phyloP scores from a whole-genome alignment of 176 grass and related monocot genomes.

The Aegilops sharonensis region DNA sequence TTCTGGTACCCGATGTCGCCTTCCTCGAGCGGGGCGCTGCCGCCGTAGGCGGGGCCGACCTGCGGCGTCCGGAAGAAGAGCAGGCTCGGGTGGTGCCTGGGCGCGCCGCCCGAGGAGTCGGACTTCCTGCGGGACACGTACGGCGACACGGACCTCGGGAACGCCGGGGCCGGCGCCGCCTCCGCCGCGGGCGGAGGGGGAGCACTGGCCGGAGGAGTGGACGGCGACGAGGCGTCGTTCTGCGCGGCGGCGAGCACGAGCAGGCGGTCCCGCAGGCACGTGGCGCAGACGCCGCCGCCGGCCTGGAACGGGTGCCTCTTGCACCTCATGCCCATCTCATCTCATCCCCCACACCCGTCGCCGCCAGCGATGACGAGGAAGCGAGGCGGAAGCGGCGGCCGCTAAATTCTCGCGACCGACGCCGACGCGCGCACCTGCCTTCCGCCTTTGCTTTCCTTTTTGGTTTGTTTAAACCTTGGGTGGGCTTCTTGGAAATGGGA shows the following conservation, averaged over 20 bases:
- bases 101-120: conserved; percentile 28
- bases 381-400: background rate
- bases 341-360: background rate
- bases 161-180: background rate
- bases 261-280: conserved; percentile 90
- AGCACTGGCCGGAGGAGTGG: background rate
- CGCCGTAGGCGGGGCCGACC: conserved; percentile 48
- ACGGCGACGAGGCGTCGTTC: conserved; percentile 46
- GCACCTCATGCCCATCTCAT: conserved; percentile 76
- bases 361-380: background rate
- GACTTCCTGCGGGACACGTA: conserved; percentile 65
- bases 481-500: background rate
- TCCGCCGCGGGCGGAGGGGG: background rate
- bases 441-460: background rate
- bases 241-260: conserved; percentile 58
- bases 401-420: conserved; percentile 20
- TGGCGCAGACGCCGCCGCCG: conserved; percentile 81
- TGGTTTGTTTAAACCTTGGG: conserved; percentile 32
- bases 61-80: conserved; percentile 92
- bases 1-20: conserved; percentile 44
- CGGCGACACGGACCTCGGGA: conserved; percentile 74
- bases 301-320: conserved; percentile 65
- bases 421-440: conserved; percentile 6
- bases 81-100: conserved; percentile 38
- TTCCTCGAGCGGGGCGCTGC: conserved; percentile 35